Conservation (phyloP, 2,329 filamentous ascomycete species). For the Arthrinium puccinioides region DNA sequence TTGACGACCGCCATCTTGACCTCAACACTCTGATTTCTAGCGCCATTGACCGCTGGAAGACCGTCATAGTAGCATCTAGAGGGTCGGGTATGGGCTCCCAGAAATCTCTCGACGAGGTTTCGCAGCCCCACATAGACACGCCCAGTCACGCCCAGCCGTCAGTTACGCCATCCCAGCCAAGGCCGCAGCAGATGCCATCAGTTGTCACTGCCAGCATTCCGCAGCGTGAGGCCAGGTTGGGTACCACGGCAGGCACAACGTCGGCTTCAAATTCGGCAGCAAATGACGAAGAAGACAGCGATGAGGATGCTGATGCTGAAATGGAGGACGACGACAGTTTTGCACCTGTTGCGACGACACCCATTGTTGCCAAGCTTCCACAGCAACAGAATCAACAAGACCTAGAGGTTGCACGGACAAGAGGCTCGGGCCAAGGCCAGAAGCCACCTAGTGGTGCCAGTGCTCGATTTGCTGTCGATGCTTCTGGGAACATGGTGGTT, state of each 20-base stretch:
- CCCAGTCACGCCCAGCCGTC: constrained; percentile 14
- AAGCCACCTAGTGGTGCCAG: constrained; percentile 16
- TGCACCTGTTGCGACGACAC: constrained; percentile 36
- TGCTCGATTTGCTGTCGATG: constrained; percentile 35
- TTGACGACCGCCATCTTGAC: constrained; percentile 46
- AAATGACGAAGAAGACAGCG: constrained; percentile 39
- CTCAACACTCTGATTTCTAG: constrained; percentile 42
- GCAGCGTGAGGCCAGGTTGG: neutral
- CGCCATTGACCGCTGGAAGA: constrained; percentile 57
- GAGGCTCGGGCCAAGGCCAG: constrained; percentile 27
- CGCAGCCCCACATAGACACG: constrained; percentile 7
- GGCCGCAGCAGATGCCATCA: constrained; percentile 8
- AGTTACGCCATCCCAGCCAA: constrained; percentile 12
- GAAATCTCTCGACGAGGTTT: constrained; percentile 33
- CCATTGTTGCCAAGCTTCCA: constrained; percentile 25
- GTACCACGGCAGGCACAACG: constrained; percentile 9
- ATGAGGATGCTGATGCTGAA: constrained; percentile 33
- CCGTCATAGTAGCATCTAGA: constrained; percentile 46
- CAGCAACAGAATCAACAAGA: constrained; percentile 26
- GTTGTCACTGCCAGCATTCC: too few species aligned
- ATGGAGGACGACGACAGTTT: constrained; percentile 55
- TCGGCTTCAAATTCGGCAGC: constrained; percentile 11
- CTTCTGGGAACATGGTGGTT: constrained; percentile 26
- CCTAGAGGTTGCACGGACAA: constrained; percentile 36
- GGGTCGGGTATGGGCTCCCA: constrained; percentile 43